Evolutionary conservation across 106 monocot genomes (phyloP).

Genomic region (Allium fistulosum): DNA sequence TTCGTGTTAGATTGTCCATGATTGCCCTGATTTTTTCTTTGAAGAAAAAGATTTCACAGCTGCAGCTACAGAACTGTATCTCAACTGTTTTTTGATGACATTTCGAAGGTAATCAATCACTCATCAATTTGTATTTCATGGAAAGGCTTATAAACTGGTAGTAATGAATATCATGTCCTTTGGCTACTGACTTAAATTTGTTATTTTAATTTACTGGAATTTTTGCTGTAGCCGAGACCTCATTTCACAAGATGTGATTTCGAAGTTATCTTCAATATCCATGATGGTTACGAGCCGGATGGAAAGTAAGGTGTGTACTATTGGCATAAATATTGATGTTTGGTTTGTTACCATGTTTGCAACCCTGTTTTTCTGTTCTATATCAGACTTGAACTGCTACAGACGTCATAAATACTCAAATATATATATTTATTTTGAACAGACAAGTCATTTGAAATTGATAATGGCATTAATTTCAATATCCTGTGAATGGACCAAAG

Average conservation of each 20-base stretch:
- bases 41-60: constrained; percentile 48
- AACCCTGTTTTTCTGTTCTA: not conserved
- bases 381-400: no score
- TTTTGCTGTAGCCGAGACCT: constrained; percentile 22
- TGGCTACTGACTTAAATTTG: no score
- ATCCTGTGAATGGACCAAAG: constrained; percentile 38
- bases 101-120: constrained; percentile 43
- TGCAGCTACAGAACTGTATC: constrained; percentile 47
- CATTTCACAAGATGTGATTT: constrained; percentile 36
- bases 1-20: constrained; percentile 52
- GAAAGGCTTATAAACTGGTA: not conserved
- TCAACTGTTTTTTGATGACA: constrained; percentile 39
- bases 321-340: not conserved
- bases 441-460: constrained; percentile 44
- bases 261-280: constrained; percentile 31
- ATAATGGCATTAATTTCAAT: constrained; percentile 44
- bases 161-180: not conserved
- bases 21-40: constrained; percentile 54
- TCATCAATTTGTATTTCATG: not conserved
- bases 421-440: not conserved
- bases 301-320: constrained; percentile 31
- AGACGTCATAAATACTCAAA: not conserved
- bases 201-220: not conserved
- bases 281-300: constrained; percentile 36
- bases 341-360: not conserved